Evolutionary conservation across 116 monocot species (phyloP).

Genomic region (Posidonia oceanica): DNA sequence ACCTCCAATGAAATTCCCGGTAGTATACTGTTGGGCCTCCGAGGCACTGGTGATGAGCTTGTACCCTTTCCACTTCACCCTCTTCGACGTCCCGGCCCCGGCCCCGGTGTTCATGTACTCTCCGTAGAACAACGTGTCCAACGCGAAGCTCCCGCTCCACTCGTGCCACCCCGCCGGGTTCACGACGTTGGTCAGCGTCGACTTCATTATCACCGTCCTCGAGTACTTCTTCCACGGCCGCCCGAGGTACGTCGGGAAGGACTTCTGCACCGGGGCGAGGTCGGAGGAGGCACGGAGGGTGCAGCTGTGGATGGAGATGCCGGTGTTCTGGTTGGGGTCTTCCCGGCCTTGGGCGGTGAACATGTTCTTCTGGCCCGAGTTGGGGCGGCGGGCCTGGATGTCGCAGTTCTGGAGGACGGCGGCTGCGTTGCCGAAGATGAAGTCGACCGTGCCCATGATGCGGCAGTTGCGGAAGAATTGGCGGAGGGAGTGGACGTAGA

Average conservation of each 20-base stretch:
- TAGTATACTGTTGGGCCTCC: constrained; percentile 15
- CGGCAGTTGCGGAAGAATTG: constrained; percentile 44
- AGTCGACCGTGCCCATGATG: constrained; percentile 45
- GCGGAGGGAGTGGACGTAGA: constrained; percentile 46
- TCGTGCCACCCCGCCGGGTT: constrained; percentile 43
- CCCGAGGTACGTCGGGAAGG: constrained; percentile 34
- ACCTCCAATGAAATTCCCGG: constrained; percentile 18
- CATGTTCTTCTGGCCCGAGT: constrained; percentile 29
- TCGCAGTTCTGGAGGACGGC: constrained; percentile 39
- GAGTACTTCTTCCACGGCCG: constrained; percentile 61
- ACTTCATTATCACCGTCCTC: constrained; percentile 40
- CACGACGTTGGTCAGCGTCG: constrained; percentile 11
- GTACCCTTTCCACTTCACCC: constrained; percentile 23
- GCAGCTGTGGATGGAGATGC: constrained; percentile 39
- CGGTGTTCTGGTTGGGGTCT: constrained; percentile 47
- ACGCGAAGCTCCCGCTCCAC: constrained; percentile 50
- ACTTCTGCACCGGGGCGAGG: constrained; percentile 11
- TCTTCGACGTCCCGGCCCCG: constrained; percentile 13
- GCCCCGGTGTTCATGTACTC: constrained; percentile 27
- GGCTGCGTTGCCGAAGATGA: constrained; percentile 66
- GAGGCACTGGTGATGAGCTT: constrained; percentile 16
- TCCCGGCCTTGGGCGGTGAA: constrained; percentile 39
- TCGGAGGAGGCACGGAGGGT: constrained; percentile 11
- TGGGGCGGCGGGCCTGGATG: constrained; percentile 24
- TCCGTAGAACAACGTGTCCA: constrained; percentile 27